Evolutionary conservation across 1,284 basidiomycete genomes (phyloP).

Genomic region (Leucoagaricus sp.): DNA sequence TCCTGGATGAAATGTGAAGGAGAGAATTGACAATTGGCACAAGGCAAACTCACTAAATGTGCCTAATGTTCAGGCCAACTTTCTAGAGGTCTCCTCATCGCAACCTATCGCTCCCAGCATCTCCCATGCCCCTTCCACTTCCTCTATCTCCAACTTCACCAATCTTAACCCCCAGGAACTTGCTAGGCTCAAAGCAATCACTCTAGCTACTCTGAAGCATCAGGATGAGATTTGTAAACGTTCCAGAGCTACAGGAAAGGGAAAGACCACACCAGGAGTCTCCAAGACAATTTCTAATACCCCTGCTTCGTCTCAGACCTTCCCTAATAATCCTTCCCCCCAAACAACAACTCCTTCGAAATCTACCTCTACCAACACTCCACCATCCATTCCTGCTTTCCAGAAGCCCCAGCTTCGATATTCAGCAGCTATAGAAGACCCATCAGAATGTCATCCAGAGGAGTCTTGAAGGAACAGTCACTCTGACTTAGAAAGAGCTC

Average conservation of each 20-base stretch:
- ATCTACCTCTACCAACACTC: neutral
- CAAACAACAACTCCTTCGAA: neutral
- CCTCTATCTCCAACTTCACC: neutral
- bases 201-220: neutral
- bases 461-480: neutral
- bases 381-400: neutral
- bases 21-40: constrained; percentile 7
- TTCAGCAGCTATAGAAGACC: constrained; percentile 5
- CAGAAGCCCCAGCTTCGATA: neutral
- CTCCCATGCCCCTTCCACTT: neutral
- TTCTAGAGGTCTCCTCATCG: neutral
- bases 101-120: neutral
- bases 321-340: neutral
- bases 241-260: neutral
- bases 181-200: neutral
- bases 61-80: neutral
- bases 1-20: constrained; percentile 5
- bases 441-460: constrained; percentile 1
- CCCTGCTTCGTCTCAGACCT: neutral
- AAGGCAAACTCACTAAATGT: neutral
- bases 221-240: constrained; percentile 5
- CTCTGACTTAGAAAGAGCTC: constrained; percentile 5
- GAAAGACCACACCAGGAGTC: neutral
- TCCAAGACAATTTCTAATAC: too few relatives aligned
- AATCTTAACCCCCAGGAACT: neutral